Evolutionary conservation across 148 eudicot species (phyloP), one percentile per base, ranked within the genome.

Genomic region (Camellia japonica): DNA sequence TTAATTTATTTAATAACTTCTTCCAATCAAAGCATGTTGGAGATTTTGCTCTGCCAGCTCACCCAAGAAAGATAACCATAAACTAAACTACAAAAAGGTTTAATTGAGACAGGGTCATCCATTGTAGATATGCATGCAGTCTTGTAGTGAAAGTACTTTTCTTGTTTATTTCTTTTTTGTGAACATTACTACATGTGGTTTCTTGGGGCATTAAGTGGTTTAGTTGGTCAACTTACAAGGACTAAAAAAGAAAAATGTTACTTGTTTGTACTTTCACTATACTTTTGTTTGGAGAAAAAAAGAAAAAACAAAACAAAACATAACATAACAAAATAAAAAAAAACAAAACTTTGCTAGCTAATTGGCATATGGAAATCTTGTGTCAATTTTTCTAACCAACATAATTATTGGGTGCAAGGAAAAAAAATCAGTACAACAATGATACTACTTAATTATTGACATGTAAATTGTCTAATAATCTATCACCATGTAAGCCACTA

Each of bases 91-190:
- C 7, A 49, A 7, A 67, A 7, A 67, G 3, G 46, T 69, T 12
- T 6, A 18, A n/a, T 46, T 47, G 56, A 49, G 58, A 47, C 43
- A 43, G 64, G 64, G 23, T 61, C n/a, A 69, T 68, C 46, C 52
- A 19, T 49, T 71, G 38, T 49, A 71, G 74, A 71, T 30, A 30
- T 71, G 56, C 74, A 71, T 71, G 74, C 74, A 71, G 47, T 46
- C 55, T 49, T 42, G 18, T 42, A 16, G 65, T 61, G 65, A 9
- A 8, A 12, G 11, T 55, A 9, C 59, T 55, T 55, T 55, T 55
- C 11, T 9, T 55, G 38, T 30, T 30, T 30, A 30, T 30, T 30
- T 30, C 38, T 30, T 30, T 30, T 30, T 30, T 30, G 38, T 30
- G 38, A 30, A 30, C 38, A 30, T 30, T 1, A 30, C 38, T 30